Evolutionary conservation across 768 basidiomycete genomes (phyloP).

Genomic region (Boletus reticuloceps): DNA sequence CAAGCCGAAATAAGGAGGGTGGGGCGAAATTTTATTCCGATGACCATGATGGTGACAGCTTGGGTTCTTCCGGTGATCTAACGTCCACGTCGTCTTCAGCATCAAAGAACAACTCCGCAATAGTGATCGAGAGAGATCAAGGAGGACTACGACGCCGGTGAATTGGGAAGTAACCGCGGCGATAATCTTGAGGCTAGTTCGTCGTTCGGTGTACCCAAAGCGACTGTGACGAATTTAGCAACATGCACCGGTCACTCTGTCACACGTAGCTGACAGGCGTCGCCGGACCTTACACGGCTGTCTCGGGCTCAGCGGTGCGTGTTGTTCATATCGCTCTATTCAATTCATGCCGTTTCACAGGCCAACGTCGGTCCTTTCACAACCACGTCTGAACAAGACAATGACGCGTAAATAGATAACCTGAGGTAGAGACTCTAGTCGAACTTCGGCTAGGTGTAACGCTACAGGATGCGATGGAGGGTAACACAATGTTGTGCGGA

Average conservation of each 20-base stretch:
- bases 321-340: conserved; percentile 11
- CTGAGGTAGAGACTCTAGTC: background rate
- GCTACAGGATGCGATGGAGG: conserved; percentile 7
- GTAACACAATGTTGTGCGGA: background rate
- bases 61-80: conserved; percentile 15
- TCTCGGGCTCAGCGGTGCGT: conserved; percentile 3
- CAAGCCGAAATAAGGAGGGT: background rate
- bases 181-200: conserved; percentile 4
- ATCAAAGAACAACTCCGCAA: conserved; percentile 9
- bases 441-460: background rate
- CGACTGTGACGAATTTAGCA: conserved; percentile 14
- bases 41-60: conserved; percentile 6
- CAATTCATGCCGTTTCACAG: background rate
- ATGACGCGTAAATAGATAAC: conserved; percentile 11
- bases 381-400: background rate
- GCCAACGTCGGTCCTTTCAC: conserved; percentile 5
- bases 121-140: conserved; percentile 12
- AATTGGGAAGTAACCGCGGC: conserved; percentile 19
- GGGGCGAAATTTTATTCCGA: conserved; percentile 5
- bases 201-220: background rate
- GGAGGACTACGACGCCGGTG: conserved; percentile 11
- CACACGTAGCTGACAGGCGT: conserved; percentile 5
- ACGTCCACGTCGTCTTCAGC: background rate
- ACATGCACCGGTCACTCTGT: background rate
- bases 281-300: conserved; percentile 8